Conservation (phyloP, 352 stramenopile genomes). For the Phytophthora idaei region DNA sequence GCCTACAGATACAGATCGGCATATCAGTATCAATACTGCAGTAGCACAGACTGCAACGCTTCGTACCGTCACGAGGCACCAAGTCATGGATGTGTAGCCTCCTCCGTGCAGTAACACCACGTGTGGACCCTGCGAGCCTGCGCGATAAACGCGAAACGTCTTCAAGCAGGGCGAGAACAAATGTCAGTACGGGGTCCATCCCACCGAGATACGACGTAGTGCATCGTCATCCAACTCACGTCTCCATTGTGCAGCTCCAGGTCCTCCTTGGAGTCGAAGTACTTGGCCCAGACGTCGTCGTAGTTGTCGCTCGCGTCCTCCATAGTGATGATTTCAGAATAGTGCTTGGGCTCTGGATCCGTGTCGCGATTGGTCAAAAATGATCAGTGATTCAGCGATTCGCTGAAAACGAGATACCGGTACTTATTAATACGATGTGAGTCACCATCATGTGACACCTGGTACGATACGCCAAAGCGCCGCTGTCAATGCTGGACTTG, state of each 20-base stretch:
- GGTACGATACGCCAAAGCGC: background rate
- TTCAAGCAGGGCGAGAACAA: constrained; percentile 27
- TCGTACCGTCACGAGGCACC: constrained; percentile 74
- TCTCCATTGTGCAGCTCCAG: constrained; percentile 66
- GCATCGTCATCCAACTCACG: constrained; percentile 32
- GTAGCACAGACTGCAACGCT: background rate
- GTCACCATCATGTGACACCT: too few species aligned
- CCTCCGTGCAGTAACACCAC: constrained; percentile 86
- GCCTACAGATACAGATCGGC: constrained; percentile 40
- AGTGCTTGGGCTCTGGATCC: background rate
- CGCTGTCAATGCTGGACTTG: constrained; percentile 6
- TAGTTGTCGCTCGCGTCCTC: constrained; percentile 21
- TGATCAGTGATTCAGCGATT: background rate
- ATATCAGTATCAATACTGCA: background rate
- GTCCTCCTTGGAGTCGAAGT: constrained; percentile 80
- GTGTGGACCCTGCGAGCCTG: constrained; percentile 67
- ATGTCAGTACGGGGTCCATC: background rate
- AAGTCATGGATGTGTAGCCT: constrained; percentile 89
- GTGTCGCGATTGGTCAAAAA: constrained; percentile 6
- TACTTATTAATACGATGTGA: too few species aligned
- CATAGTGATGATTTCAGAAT: constrained; percentile 1
- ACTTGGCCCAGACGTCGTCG: constrained; percentile 64
- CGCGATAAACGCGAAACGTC: constrained; percentile 83
- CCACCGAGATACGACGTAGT: background rate
- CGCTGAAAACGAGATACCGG: background rate